Evolutionary conservation across 2,329 filamentous ascomycete genomes (phyloP).

Genomic region (Pseudogymnoascus sp.): DNA sequence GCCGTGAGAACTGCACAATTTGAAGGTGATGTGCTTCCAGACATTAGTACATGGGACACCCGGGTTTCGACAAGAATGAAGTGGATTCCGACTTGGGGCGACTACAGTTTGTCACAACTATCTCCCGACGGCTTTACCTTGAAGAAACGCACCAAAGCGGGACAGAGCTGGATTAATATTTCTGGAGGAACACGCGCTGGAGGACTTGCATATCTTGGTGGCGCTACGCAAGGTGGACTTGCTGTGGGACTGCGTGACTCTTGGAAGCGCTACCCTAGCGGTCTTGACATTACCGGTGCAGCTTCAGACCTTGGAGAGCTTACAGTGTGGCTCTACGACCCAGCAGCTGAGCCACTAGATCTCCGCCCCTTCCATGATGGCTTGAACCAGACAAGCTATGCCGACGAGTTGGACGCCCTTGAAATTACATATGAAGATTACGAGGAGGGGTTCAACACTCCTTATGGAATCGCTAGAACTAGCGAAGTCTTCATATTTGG

Average conservation of each 20-base stretch:
- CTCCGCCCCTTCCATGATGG: constrained; percentile 50
- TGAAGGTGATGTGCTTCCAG: constrained; percentile 37
- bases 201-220: constrained; percentile 51
- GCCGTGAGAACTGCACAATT: constrained; percentile 42
- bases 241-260: constrained; percentile 51
- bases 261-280: constrained; percentile 55
- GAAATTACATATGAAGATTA: constrained; percentile 58
- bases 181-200: constrained; percentile 46
- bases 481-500: constrained; percentile 48
- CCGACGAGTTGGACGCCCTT: constrained; percentile 49
- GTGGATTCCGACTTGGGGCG: constrained; percentile 51
- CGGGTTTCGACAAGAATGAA: constrained; percentile 38
- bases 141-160: constrained; percentile 50
- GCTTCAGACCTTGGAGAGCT: constrained; percentile 41
- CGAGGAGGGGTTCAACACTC: constrained; percentile 45
- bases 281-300: constrained; percentile 46
- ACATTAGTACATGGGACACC: constrained; percentile 38
- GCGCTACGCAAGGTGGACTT: constrained; percentile 48
- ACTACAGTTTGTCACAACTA: constrained; percentile 48
- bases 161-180: constrained; percentile 50
- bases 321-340: constrained; percentile 54
- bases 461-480: constrained; percentile 49
- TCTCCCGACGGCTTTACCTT: constrained; percentile 53
- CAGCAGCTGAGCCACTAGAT: constrained; percentile 46
- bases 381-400: constrained; percentile 46